Evolutionary conservation across 2,329 filamentous ascomycete species (phyloP), one percentile per base, ranked within the genome.

Genomic region (Aspergillus sp.): DNA sequence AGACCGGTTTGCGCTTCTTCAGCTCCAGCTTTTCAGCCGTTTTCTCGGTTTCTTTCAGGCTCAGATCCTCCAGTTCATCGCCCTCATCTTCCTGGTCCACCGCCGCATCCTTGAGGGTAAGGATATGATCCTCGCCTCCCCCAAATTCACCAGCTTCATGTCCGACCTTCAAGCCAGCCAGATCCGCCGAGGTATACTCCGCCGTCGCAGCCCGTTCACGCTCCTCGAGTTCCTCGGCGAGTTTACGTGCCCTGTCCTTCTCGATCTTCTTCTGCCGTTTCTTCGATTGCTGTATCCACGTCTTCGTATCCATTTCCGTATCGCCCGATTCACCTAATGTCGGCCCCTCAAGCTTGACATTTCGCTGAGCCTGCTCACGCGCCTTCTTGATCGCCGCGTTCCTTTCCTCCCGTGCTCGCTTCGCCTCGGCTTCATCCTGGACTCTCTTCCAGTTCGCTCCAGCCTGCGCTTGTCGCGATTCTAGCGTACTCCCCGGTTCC

Each of bases 221-320:
- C 50, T 88, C 87, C 7, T 83, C 87, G 41, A 88, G 71, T 64
- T 96, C 88, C 60, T 86, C 81, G 50, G 88, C 86, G 45, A 80
- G 67, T 62, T 76, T 77, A 55, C 85, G 79, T 29, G 83, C 82
- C 57, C 87, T 83, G 41, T 84, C 73, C 63, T 80, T 78, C 55
- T 82, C 85, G 35, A 97, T 90, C 69, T 90, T 87, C 76, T 89
- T 94, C 66, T 94, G 88, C 44, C 90, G 79, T 73, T 94, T 97
- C 76, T 94, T 97, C 66, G 91, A 85, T 49, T 84, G 84, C 57
- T 85, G 80, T 50, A 98, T 68, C 93, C 93, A 98, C 1, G 86
- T 76, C 64, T 86, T 86, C 9, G 91, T 87, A 64, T 94, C 88
- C 28, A 86, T 57, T 8, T 83, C 82, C 3, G 72, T 79, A 4